Evolutionary conservation across 2,329 filamentous ascomycete genomes (phyloP), one percentile per base, ranked within the genome.

Genomic region (Helminthosporium solani): DNA sequence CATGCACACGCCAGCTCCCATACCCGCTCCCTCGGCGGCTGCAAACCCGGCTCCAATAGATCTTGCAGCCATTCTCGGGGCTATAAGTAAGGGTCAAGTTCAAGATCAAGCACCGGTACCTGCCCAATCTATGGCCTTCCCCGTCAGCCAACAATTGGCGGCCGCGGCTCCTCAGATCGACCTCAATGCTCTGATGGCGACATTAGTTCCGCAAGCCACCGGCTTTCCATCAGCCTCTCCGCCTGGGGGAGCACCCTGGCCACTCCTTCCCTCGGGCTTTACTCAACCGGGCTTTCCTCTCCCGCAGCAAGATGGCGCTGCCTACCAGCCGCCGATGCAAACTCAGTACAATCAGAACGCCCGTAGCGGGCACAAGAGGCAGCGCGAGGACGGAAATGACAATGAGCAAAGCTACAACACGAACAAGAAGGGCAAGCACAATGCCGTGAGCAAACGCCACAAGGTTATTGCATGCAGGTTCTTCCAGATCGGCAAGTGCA

Each of bases 401-500:
- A 47, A 58, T 36, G 58, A 64, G 1, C 38, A 44, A 19, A 55
- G 59, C 4, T 82, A 83, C 44, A 86, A 84, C 11, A 19, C 39
- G 15, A 27, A 34, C 83, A 86, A 61, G 46, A 58, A 56, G 41
- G 58, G 56, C 42, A 66, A 63, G 44, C 30, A 33, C 27, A 41
- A 36, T 5, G 52, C 49, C 46, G 3, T 50, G 51, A 19, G 52
- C n/a, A 54, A 60, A 18, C 67, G 67, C 7, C 66, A 70, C 53
- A 71, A 70, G 43, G 63, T 71, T 6, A 54, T 68, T 60, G 78
- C 84, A 4, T 89, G 86, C 66, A 79, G 78, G 16, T 90, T 88
- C 66, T 89, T 77, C 75, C 77, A 81, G 47, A 81, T 86, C 62
- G 86, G 86, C 12, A 84, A 84, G 62, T 89, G 86, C 70, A 82